A percentile compares a stretch with the other conserved stretches of the same genome.
Conservation (phyloP, 1,284 basidiomycete species). For the Ceratobasidium sp. region DNA sequence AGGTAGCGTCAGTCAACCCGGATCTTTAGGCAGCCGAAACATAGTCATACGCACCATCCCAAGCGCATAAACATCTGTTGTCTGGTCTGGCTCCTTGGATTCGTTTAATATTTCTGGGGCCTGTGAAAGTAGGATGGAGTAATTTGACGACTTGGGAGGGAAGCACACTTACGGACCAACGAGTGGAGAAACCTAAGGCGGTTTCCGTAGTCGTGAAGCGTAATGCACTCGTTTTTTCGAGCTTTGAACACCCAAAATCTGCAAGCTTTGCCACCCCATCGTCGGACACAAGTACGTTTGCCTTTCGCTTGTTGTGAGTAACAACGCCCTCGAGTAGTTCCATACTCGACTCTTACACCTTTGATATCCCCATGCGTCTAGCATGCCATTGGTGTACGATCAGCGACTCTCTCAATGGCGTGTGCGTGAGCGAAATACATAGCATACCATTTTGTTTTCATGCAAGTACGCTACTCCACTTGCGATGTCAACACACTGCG, state of each 20-base stretch:
- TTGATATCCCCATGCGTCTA: constrained; percentile 15
- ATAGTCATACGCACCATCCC: constrained; percentile 8
- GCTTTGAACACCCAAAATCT: neutral
- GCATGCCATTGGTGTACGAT: too few species aligned
- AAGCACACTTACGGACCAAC: neutral
- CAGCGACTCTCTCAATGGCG: neutral
- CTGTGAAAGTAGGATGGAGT: too few species aligned
- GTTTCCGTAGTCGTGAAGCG: neutral
- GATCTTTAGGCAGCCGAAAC: neutral
- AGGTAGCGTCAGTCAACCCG: neutral
- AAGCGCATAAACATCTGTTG: constrained; percentile 17
- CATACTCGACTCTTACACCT: too few species aligned
- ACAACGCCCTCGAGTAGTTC: too few species aligned
- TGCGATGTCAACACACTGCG: neutral
- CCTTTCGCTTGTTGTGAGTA: too few species aligned
- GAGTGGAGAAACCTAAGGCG: neutral
- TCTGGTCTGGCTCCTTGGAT: too few species aligned
- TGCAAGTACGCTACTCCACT: constrained; percentile 7
- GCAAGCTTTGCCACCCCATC: neutral
- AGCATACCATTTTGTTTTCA: neutral
- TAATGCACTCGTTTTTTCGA: neutral
- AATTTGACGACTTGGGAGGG: too few species aligned
- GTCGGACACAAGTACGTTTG: neutral
- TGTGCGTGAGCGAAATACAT: neutral
- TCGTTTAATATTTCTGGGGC: too few species aligned